Conservation (phyloP, 345 rosid species). For the Aquilaria yunnanensis region DNA sequence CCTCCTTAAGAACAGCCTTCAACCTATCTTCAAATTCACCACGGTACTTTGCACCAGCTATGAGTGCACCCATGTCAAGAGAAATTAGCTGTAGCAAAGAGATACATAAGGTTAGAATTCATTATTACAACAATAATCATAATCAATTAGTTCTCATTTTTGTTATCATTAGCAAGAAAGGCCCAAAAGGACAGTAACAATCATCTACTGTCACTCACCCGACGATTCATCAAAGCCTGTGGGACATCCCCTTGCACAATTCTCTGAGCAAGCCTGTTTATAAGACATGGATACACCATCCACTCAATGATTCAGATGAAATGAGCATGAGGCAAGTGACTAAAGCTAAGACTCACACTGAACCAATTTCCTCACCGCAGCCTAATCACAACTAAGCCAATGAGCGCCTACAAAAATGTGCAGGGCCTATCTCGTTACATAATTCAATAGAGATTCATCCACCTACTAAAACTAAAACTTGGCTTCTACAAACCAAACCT, state of each 20-base stretch:
- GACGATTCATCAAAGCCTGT: slow-evolving; percentile 95
- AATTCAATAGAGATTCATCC: no score
- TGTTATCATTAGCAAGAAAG: background rate
- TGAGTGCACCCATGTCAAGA: slow-evolving; percentile 97
- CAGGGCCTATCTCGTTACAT: no score
- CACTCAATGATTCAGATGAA: no score
- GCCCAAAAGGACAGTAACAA: background rate
- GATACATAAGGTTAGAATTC: slow-evolving; percentile 8
- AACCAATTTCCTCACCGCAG: no score
- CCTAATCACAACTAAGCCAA: background rate
- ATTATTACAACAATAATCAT: background rate
- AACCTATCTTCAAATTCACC: slow-evolving; percentile 99
- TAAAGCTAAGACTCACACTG: slow-evolving; percentile 3
- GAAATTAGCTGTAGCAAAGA: slow-evolving; percentile 67
- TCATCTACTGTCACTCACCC: slow-evolving; percentile 37
- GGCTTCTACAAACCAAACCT: no score
- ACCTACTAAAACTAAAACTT: no score
- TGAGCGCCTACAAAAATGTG: no score
- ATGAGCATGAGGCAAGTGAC: no score
- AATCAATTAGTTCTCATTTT: background rate
- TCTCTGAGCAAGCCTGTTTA: slow-evolving; percentile 92
- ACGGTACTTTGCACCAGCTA: slow-evolving; percentile 97
- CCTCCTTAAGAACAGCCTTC: slow-evolving; percentile 95
- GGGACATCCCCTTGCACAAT: slow-evolving; percentile 99
- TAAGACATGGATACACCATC: no score